A percentile compares a stretch with the other conserved stretches of the same genome.
These are phyloP conservation scores for Funneliformis caledonium DNA, from an alignment of 371 early-diverging fungal genomes.

Conservation along the genomic window DNA sequence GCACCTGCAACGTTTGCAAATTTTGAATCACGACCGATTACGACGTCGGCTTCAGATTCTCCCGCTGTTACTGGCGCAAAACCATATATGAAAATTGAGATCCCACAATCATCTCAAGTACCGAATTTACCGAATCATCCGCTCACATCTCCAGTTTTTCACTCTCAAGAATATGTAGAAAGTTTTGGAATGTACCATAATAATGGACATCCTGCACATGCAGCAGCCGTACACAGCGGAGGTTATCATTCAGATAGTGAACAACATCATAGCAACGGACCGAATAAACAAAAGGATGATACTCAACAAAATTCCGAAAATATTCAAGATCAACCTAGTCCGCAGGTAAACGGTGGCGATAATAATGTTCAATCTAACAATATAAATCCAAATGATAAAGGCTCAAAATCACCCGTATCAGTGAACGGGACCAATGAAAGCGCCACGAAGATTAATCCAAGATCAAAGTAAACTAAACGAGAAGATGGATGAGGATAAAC, in stretches of 20 bases:
- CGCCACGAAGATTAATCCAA: neutral
- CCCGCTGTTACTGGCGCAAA: neutral
- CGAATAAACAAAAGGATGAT: neutral
- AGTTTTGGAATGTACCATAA: slow-evolving; percentile 35
- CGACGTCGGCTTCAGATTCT: neutral
- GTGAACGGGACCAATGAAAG: neutral
- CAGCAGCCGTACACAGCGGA: slow-evolving; percentile 12
- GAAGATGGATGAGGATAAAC: neutral
- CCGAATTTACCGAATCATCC: neutral
- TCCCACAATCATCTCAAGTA: slow-evolving; percentile 3
- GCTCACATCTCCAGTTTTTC: slow-evolving; percentile 12
- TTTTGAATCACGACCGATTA: slow-evolving; percentile 28
- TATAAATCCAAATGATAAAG: neutral
- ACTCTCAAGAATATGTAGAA: slow-evolving; percentile 34
- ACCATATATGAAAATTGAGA: slow-evolving; percentile 10
- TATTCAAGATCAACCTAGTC: neutral
- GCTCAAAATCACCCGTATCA: neutral
- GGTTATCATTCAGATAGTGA: slow-evolving; percentile 38
- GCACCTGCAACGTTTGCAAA: slow-evolving; percentile 26
- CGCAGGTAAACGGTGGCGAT: neutral
- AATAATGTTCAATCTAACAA: neutral
- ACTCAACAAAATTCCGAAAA: neutral
- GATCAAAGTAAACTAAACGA: neutral
- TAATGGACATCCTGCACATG: slow-evolving; percentile 1
- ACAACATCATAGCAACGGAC: neutral